Percentiles rank a stretch among this genome's conserved stretches.
phyloP scores from a whole-genome alignment of 2,329 filamentous ascomycete species.

The Gyromitra esculenta region DNA sequence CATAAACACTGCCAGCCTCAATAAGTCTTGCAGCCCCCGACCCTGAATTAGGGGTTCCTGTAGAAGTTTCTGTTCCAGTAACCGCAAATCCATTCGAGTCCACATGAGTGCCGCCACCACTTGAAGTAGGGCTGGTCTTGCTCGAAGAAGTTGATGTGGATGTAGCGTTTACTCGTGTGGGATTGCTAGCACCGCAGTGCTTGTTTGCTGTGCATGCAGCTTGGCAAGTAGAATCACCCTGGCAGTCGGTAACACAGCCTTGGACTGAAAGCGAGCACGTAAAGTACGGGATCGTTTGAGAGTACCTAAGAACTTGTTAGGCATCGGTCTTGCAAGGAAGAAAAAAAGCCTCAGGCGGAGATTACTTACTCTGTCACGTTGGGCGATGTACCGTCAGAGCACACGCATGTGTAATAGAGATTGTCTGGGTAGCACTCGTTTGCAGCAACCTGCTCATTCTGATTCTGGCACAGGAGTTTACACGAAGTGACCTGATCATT shows the following conservation, averaged over 20 bases:
- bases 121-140: constrained; percentile 7
- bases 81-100: constrained; percentile 36
- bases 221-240: constrained; percentile 41
- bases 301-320: constrained; percentile 64
- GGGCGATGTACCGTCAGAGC: constrained; percentile 72
- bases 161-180: constrained; percentile 69
- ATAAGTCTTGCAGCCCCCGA: constrained; percentile 22
- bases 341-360: background rate
- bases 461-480: constrained; percentile 52
- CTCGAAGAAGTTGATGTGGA: constrained; percentile 62
- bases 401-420: constrained; percentile 73
- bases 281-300: constrained; percentile 80
- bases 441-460: constrained; percentile 24
- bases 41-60: background rate
- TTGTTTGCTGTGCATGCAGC: constrained; percentile 66
- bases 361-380: constrained; percentile 71
- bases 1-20: constrained; percentile 46
- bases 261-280: constrained; percentile 72
- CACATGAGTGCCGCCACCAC: background rate
- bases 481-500: constrained; percentile 46
- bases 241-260: constrained; percentile 70
- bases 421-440: constrained; percentile 54
- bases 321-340: background rate
- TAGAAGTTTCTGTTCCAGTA: constrained; percentile 18
- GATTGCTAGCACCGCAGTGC: constrained; percentile 76